A percentile compares a stretch with the other conserved stretches of the same genome.
phyloP scores from a whole-genome alignment of 108 stramenopile species.

The Bacterosira constricta region DNA sequence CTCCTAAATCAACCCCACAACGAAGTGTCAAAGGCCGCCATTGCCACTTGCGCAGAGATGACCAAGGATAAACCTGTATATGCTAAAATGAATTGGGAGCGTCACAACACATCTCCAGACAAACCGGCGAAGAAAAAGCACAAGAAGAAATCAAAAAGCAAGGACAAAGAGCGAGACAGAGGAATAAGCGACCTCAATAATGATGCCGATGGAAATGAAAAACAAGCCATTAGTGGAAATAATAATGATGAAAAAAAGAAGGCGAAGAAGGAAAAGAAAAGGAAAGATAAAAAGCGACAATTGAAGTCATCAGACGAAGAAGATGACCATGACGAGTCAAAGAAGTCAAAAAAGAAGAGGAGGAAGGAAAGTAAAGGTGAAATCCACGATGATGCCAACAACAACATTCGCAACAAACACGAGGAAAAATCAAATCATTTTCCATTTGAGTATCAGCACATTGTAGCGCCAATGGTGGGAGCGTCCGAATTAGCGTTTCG shows the following conservation, averaged over 20 bases:
- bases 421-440: conserved; percentile 19
- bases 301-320: neutral
- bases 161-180: neutral
- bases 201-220: neutral
- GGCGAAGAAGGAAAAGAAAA: conserved; percentile 17
- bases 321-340: neutral
- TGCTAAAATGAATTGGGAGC: too few species aligned
- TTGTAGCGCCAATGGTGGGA: conserved; percentile 98
- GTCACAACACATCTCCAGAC: too few species aligned
- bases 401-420: neutral
- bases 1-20: too few species aligned
- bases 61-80: too few species aligned
- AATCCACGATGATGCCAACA: neutral
- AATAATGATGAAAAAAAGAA: neutral
- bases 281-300: neutral
- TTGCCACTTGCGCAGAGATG: too few species aligned
- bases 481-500: conserved; percentile 90
- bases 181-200: neutral
- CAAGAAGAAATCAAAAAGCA: too few species aligned
- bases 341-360: neutral
- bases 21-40: too few species aligned
- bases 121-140: too few species aligned
- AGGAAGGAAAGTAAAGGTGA: neutral
- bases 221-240: neutral
- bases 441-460: conserved; percentile 61